Evolutionary conservation across 2,329 filamentous ascomycete genomes (phyloP), one percentile per base, ranked within the genome.

Genomic region (Bipolaris zeicola): DNA sequence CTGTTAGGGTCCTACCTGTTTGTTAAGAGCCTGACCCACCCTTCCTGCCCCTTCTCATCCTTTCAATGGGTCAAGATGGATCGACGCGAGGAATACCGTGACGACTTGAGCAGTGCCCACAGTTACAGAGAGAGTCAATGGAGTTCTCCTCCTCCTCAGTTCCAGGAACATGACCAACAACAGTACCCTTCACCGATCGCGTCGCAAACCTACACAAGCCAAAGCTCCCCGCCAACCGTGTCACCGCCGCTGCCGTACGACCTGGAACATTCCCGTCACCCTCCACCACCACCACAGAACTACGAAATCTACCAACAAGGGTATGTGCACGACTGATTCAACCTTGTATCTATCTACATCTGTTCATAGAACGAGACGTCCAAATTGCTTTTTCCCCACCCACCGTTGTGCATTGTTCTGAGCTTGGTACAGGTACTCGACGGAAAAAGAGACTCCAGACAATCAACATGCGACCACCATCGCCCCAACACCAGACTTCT

Each of bases 371-470:
- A 31, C 28, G 20, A 24, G 11, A 31, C 26, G 22, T 31, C 37
- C 24, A 7, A n/a, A 43, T 39, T 28, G 57, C 22, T 36, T 13
- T 46, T 45, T 38, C 3, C 31, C 43, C 22, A 8, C 22, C 5
- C 45, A 16, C 22, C 3, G 3, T 7, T 14, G 24, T n/a, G 16
- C n/a, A 13, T 14, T 48, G 1, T 10, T 55, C 63, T 66, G 39
- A 65, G 41, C 5, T n/a, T 50, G 2, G 5, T 14, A 31, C 24
- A 68, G 66, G 26, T 57, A 64, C 18, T 65, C 64, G 1, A 67
- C 60, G 1, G 64, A 66, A 38, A 69, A 68, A 42, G 61, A 68
- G 45, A 58, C 60, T 11, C 64, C 63, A 8, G 63, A 63, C 43
- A 43, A 55, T 8, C 58, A 58, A 43, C 20, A 55, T 36, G 48